Evolutionary conservation across 148 eudicot genomes (phyloP).

Genomic region (Vaccinium macrocarpon): DNA sequence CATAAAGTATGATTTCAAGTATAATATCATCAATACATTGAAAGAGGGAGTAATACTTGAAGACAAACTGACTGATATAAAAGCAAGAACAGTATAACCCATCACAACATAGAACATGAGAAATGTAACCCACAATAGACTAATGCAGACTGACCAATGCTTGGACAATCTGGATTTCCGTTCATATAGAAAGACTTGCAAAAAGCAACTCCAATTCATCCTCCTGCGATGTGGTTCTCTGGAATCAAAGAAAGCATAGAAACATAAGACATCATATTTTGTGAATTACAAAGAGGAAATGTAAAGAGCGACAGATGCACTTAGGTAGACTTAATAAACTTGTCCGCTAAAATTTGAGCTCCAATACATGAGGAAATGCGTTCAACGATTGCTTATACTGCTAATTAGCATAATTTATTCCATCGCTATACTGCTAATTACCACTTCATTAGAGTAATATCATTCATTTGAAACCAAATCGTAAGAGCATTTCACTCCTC

Average conservation of each 20-base stretch:
- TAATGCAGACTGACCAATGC: conserved; percentile 7
- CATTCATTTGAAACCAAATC: neutral
- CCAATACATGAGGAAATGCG: neutral
- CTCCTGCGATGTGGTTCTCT: conserved; percentile 75
- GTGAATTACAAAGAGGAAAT: neutral
- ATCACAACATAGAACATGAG: neutral
- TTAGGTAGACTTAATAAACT: neutral
- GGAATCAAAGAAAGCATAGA: conserved; percentile 3
- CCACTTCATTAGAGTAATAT: neutral
- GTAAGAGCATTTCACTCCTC: neutral
- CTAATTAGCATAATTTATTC: neutral
- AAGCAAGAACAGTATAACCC: too few relatives aligned
- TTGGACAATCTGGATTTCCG: conserved; percentile 6
- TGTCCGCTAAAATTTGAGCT: neutral
- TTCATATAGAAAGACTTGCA: conserved; percentile 65
- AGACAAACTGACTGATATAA: neutral
- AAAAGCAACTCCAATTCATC: conserved; percentile 84
- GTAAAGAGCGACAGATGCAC: neutral
- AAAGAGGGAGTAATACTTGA: neutral
- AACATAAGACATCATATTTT: conserved; percentile 3
- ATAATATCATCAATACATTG: neutral
- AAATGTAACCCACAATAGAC: neutral
- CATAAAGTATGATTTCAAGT: neutral
- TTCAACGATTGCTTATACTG: neutral
- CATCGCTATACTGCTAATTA: neutral